These are phyloP conservation scores for Ascochyta viciae-villosae DNA, from an alignment of 2,329 filamentous ascomycete species.

Conservation along the genomic window DNA sequence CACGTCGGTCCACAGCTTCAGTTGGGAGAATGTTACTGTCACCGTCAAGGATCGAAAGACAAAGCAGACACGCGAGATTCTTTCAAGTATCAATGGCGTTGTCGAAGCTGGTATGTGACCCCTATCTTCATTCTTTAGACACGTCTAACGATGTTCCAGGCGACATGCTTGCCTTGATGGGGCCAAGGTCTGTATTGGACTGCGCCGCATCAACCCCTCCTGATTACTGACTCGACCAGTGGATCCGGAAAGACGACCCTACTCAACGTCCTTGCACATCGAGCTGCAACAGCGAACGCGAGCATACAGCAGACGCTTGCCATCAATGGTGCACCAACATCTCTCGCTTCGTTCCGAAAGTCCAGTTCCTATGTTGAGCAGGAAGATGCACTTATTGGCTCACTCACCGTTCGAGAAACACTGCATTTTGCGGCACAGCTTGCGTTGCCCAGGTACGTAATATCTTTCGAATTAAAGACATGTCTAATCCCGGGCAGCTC, in stretches of 20 bases:
- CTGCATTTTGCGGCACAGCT: slow-evolving; percentile 79
- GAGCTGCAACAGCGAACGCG: slow-evolving; percentile 61
- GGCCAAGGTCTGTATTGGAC: slow-evolving; percentile 61
- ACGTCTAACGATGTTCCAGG: slow-evolving; percentile 55
- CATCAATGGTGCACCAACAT: slow-evolving; percentile 68
- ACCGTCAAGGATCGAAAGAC: slow-evolving; percentile 75
- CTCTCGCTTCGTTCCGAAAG: slow-evolving; percentile 64
- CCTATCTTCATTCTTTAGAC: not conserved
- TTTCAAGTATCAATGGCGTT: slow-evolving; percentile 68
- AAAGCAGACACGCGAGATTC: slow-evolving; percentile 67
- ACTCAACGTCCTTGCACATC: slow-evolving; percentile 77
- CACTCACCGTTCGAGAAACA: slow-evolving; percentile 80
- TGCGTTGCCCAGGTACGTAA: slow-evolving; percentile 54
- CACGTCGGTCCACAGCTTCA: slow-evolving; percentile 67
- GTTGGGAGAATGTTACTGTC: slow-evolving; percentile 72
- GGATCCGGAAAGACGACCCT: slow-evolving; percentile 82
- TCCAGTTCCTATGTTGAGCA: slow-evolving; percentile 85
- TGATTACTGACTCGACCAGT: slow-evolving; percentile 24
- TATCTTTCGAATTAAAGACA: not conserved
- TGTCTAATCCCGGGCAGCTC: slow-evolving; percentile 45
- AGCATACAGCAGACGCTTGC: slow-evolving; percentile 62
- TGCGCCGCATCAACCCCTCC: not conserved
- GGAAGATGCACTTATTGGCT: slow-evolving; percentile 83
- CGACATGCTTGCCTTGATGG: slow-evolving; percentile 81
- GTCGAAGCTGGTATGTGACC: slow-evolving; percentile 64